Conservation (phyloP, 768 basidiomycete genomes). For the Naganishia onofrii region DNA sequence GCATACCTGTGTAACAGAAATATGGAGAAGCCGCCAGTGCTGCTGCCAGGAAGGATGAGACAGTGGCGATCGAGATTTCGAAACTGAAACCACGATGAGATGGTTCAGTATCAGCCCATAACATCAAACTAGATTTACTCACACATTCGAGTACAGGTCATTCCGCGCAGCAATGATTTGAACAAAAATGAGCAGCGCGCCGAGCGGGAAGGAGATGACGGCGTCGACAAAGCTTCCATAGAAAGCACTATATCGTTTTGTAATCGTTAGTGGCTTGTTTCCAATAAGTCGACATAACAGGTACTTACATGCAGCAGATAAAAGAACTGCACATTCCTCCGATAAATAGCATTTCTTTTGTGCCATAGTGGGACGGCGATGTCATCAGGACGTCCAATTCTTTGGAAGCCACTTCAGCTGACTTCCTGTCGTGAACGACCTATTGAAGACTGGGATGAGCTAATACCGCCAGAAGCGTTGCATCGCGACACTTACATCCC, state of each 20-base stretch:
- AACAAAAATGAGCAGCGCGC: constrained; percentile 68
- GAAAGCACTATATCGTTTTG: constrained; percentile 60
- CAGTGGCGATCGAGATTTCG: constrained; percentile 73
- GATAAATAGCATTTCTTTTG: constrained; percentile 64
- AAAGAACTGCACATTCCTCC: constrained; percentile 74
- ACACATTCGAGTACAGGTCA: constrained; percentile 72
- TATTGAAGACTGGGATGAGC: constrained; percentile 35
- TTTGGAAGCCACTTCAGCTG: constrained; percentile 68
- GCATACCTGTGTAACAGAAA: constrained; percentile 66
- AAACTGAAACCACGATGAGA: constrained; percentile 23
- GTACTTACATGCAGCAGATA: constrained; percentile 57
- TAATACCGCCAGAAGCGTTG: background rate
- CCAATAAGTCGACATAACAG: constrained; percentile 18
- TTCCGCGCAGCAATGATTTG: constrained; percentile 71
- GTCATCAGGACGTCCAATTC: constrained; percentile 73
- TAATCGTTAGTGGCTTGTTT: constrained; percentile 5
- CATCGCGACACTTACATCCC: constrained; percentile 57
- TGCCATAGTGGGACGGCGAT: constrained; percentile 60
- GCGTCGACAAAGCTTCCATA: constrained; percentile 75
- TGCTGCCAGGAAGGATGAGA: constrained; percentile 75
- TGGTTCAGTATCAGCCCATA: constrained; percentile 8
- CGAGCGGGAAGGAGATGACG: constrained; percentile 69
- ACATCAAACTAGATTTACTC: constrained; percentile 61
- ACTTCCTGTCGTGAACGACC: constrained; percentile 78
- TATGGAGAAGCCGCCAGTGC: constrained; percentile 66